Base-by-base conservation (phyloP, 1,284 basidiomycete genomes). In the Ganoderma lucidum region DNA sequence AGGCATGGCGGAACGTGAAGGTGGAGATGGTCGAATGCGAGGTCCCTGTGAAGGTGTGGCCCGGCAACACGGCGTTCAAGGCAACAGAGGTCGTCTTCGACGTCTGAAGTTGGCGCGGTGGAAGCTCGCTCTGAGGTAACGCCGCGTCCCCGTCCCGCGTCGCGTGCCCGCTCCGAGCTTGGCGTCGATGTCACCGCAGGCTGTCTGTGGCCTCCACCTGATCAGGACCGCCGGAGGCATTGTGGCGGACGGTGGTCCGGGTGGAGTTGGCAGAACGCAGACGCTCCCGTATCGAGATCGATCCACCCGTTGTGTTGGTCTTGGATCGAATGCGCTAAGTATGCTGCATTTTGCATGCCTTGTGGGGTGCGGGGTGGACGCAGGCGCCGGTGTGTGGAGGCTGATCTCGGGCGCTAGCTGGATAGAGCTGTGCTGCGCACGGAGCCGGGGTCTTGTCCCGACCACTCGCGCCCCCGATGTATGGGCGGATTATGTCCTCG, bases 21-120 rank as follows among this genome's bases (percentile, higher is more conserved):
- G 85, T 91, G 32, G 94, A 97, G 84, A 93, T 90, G 70, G 94
- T 98, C 23, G 95, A 97, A 78, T 97, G 96, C 75, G 93, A 95
- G 79, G 91, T 98, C 62, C 95, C 95, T n/a, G 89, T 98, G 67
- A 89, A 82, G 74, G 92, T 97, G 3, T 94, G 93, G 85, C 91
- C 96, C 17, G 94, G 94, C 35, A 96, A 96, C 80, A 96, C 96
- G 9, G 93, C 92, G 63, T 96, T 95, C 81, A 90, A 89, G 80
- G 90, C 93, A n/a, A 83, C 87, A 74, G 90, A 93, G 71, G 88
- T 93, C 17, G 87, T 93, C 42, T 94, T 94, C 78, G 90, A 93
- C 76, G 89, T 93, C n/a, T 93, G 65, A 73, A 61, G 14, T 8
- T 35, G 35, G 23, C 19, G 56, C 63, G 51, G 60, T 42, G 62